phyloP scores from a whole-genome alignment of 2,329 filamentous ascomycete genomes.

The Fusarium sacchari region DNA sequence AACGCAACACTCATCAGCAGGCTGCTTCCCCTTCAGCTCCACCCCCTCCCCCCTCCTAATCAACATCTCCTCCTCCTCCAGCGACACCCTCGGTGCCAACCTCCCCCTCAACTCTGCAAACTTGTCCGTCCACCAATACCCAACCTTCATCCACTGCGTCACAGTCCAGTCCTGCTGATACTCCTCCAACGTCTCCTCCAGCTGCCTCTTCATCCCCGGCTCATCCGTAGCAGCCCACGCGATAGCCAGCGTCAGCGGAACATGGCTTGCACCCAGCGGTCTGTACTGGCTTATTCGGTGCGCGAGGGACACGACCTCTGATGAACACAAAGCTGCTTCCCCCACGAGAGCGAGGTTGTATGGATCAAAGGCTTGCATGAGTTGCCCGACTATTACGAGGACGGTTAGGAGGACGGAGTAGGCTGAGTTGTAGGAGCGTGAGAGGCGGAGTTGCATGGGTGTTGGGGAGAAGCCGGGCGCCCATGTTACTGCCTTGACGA shows the following conservation, averaged over 20 bases:
- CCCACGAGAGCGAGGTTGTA: conserved; percentile 16
- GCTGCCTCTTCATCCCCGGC: conserved; percentile 11
- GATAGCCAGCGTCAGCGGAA: conserved; percentile 21
- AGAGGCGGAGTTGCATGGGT: conserved; percentile 18
- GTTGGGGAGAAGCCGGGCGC: conserved; percentile 15
- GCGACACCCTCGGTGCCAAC: conserved; percentile 2
- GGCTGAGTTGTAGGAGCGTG: conserved; percentile 17
- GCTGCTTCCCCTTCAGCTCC: not conserved
- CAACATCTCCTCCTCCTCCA: not conserved
- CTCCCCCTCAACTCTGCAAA: conserved; percentile 20
- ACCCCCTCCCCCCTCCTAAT: not conserved
- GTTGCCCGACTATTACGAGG: conserved; percentile 14
- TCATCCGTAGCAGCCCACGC: conserved; percentile 34
- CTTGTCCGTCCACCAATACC: conserved; percentile 29
- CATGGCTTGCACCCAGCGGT: conserved; percentile 27
- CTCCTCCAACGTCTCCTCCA: conserved; percentile 16
- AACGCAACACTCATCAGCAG: conserved; percentile 27
- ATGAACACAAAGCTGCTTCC: conserved; percentile 24
- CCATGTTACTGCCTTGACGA: conserved; percentile 22
- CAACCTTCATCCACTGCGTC: conserved; percentile 24
- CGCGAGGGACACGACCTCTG: conserved; percentile 21
- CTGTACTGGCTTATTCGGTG: conserved; percentile 14
- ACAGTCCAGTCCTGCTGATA: conserved; percentile 32
- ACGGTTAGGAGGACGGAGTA: conserved; percentile 21
- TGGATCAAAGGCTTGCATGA: conserved; percentile 35